These are phyloP conservation scores for Fusarium irregulare DNA, from an alignment of 2,329 filamentous ascomycete species.

Conservation along the genomic window DNA sequence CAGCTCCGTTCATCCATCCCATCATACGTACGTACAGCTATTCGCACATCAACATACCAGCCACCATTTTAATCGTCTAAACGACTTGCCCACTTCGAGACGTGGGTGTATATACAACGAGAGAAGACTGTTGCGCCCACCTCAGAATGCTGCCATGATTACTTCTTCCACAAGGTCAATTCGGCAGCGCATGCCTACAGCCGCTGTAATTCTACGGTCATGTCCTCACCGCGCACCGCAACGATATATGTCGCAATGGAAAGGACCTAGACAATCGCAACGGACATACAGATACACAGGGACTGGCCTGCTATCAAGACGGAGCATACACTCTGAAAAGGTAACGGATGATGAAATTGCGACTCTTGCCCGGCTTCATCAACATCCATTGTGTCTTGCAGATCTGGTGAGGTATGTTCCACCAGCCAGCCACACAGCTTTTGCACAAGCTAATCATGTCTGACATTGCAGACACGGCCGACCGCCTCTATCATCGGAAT, in stretches of 20 bases:
- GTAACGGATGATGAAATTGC: conserved; percentile 81
- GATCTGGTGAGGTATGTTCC: conserved; percentile 82
- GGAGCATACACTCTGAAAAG: conserved; percentile 40
- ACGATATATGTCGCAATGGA: conserved; percentile 21
- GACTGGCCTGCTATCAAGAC: background rate
- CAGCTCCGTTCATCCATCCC: conserved; percentile 1
- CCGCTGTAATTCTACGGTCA: conserved; percentile 15
- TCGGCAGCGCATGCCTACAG: conserved; percentile 36
- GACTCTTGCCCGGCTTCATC: conserved; percentile 78
- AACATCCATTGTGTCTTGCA: conserved; percentile 84
- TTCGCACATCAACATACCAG: background rate
- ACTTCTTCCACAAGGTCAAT: conserved; percentile 36
- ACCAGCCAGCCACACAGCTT: background rate
- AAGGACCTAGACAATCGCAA: conserved; percentile 9
- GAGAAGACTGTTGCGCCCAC: background rate
- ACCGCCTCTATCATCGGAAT: conserved; percentile 82
- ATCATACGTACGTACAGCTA: background rate
- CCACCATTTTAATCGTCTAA: background rate
- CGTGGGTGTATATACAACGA: background rate
- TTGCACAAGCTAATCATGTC: background rate
- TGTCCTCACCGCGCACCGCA: conserved; percentile 5
- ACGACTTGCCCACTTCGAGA: background rate
- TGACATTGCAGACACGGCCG: conserved; percentile 70
- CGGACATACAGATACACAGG: background rate
- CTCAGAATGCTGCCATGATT: conserved; percentile 43